Base-by-base conservation (phyloP, 495 filamentous ascomycete species). In the Alectoria sarmentosa region DNA sequence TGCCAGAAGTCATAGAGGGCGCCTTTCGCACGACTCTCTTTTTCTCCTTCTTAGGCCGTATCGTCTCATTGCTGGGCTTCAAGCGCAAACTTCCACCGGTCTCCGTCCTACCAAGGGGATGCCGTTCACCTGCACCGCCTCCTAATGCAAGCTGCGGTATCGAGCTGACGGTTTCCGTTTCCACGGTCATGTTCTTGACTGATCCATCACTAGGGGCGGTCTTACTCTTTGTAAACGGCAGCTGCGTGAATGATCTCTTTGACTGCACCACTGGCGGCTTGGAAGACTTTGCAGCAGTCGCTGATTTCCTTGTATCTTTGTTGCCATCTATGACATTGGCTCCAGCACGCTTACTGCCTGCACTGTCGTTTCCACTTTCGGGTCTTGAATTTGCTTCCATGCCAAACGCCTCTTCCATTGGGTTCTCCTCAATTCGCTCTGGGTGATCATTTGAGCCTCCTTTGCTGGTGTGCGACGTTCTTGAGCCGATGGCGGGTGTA, bases 141-240 rank as follows among this genome's bases (percentile, higher is more conserved):
- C 87, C 86, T 38, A 95, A 74, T 17, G 90, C 88, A n/a, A 95
- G 86, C 70, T 95, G 93, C 9, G 90, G 91, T 41, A 96, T 90
- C 21, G 94, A 93, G 41, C 83, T 89, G 58, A 98, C 95, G 7
- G 91, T 95, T 77, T 98, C 94, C 6, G 94, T 98, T 76, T 98
- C 94, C 17, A 98, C 93, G 44, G 90, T 97, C 94, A 98, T 98
- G 68, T 90, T 96, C 69, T 87, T 86, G 38, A 90, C 83, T 19
- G 91, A 87, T 14, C 84, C 86, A 71, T 97, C 92, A 48, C 82
- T 77, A 1, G n/a, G 4, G 19, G 78, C 73, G 38, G 83, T 79
- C 76, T 91, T 84, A 41, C 83, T 77, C 52, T 81, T 81, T 5
- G 76, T 72, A 28, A 63, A 77, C 23, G 75, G 78, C 8, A 83